phyloP scores from a whole-genome alignment of 768 basidiomycete genomes.

The Infundibulicybe gibba region DNA sequence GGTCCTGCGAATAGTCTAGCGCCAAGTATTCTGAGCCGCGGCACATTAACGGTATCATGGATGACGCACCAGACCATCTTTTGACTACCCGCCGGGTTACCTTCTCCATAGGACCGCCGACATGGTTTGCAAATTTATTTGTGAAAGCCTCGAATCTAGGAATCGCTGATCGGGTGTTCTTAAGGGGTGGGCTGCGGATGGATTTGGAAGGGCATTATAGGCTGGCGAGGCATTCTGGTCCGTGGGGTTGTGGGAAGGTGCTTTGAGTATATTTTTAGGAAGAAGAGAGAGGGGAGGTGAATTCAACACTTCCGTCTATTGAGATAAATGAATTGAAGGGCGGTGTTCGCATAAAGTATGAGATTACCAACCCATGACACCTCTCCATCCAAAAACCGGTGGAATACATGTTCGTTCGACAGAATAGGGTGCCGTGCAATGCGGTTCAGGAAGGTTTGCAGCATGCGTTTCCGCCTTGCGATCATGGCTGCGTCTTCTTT shows the following conservation, averaged over 20 bases:
- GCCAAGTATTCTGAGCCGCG: background rate
- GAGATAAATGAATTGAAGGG: background rate
- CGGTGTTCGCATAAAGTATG: background rate
- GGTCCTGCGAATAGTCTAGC: slow-evolving; percentile 78
- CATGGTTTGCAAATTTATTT: slow-evolving; percentile 89
- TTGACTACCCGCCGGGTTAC: slow-evolving; percentile 90
- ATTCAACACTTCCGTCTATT: slow-evolving; percentile 85
- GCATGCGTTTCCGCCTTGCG: slow-evolving; percentile 86
- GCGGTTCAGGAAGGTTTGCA: slow-evolving; percentile 93
- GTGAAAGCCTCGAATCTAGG: slow-evolving; percentile 93
- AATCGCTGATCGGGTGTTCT: slow-evolving; percentile 93
- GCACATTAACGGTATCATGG: slow-evolving; percentile 4
- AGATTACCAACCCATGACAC: slow-evolving; percentile 81
- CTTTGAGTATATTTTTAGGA: slow-evolving; percentile 94
- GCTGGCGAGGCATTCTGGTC: slow-evolving; percentile 69
- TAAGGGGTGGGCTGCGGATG: slow-evolving; percentile 85
- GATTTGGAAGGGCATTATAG: slow-evolving; percentile 85
- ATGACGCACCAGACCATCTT: slow-evolving; percentile 82
- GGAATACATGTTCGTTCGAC: slow-evolving; percentile 94
- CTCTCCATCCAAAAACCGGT: slow-evolving; percentile 92
- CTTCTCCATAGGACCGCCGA: slow-evolving; percentile 93
- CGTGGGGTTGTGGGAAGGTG: slow-evolving; percentile 92
- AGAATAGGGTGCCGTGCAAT: slow-evolving; percentile 89
- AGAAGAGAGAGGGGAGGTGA: slow-evolving; percentile 88
- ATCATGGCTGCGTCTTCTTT: slow-evolving; percentile 95